These are phyloP conservation scores for Stereocaulon alpinum DNA, from an alignment of 495 filamentous ascomycete genomes.

Conservation along the genomic window DNA sequence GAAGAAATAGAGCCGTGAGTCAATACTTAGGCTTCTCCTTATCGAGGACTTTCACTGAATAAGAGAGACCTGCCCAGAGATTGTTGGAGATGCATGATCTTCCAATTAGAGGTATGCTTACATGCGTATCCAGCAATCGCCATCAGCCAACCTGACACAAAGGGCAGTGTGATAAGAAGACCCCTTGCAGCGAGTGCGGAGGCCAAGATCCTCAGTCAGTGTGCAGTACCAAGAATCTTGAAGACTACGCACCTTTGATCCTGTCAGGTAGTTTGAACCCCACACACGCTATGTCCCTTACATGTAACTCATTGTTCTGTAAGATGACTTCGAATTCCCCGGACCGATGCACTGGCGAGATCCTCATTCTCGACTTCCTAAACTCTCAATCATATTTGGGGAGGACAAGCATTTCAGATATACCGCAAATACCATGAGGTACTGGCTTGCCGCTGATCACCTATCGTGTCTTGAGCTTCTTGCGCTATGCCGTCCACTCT, in stretches of 20 bases:
- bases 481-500: too few relatives aligned
- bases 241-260: background rate
- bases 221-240: background rate
- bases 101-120: background rate
- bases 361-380: background rate
- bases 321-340: background rate
- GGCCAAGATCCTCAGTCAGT: background rate
- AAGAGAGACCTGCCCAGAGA: too few relatives aligned
- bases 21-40: too few relatives aligned
- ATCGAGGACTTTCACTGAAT: too few relatives aligned
- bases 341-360: background rate
- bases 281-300: background rate
- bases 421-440: too few relatives aligned
- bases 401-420: background rate
- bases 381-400: background rate
- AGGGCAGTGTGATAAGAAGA: background rate
- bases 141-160: background rate
- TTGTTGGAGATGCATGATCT: background rate
- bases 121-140: background rate
- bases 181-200: background rate
- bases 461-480: too few relatives aligned
- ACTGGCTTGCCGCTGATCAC: too few relatives aligned
- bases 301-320: background rate
- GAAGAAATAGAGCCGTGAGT: too few relatives aligned
- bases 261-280: background rate